A percentile compares a stretch with the other conserved stretches of the same genome.
Conservation (phyloP, 768 basidiomycete genomes). For the Termitomyces sp. region DNA sequence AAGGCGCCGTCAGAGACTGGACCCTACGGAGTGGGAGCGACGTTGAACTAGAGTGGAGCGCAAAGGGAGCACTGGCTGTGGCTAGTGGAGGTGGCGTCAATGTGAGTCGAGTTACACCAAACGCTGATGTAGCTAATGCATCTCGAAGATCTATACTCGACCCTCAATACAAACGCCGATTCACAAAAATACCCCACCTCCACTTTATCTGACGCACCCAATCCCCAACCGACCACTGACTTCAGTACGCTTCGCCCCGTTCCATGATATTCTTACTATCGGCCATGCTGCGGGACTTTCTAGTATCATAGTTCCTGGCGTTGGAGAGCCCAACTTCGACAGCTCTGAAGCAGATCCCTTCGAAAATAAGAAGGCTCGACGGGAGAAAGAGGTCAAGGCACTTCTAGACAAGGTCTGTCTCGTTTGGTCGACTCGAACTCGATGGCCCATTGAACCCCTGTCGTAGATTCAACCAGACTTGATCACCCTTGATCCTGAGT, state of each 20-base stretch:
- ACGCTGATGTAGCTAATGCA: slow-evolving; percentile 2
- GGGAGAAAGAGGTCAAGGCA: slow-evolving; percentile 88
- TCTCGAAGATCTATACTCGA: slow-evolving; percentile 65
- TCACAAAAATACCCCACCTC: slow-evolving; percentile 50
- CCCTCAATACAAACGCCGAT: slow-evolving; percentile 61
- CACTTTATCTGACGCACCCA: slow-evolving; percentile 86
- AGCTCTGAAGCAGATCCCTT: slow-evolving; percentile 92
- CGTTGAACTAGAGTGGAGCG: slow-evolving; percentile 79
- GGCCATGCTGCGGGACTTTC: slow-evolving; percentile 80
- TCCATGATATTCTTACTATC: slow-evolving; percentile 79
- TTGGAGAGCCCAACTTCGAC: slow-evolving; percentile 95
- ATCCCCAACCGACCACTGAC: slow-evolving; percentile 77
- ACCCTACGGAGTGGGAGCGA: slow-evolving; percentile 59
- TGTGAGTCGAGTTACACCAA: slow-evolving; percentile 37
- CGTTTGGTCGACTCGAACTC: not conserved
- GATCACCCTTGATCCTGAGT: slow-evolving; percentile 80
- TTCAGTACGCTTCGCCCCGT: slow-evolving; percentile 82
- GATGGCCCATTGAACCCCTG: not conserved
- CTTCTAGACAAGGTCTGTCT: slow-evolving; percentile 79
- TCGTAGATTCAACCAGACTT: slow-evolving; percentile 85
- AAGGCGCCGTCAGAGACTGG: slow-evolving; percentile 80
- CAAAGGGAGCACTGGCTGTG: slow-evolving; percentile 77
- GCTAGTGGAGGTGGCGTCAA: slow-evolving; percentile 83
- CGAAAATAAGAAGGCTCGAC: slow-evolving; percentile 74
- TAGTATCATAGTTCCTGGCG: slow-evolving; percentile 84